Evolutionary conservation across 208 protist species (phyloP).

Genomic region (Leishmania lainsoni): DNA sequence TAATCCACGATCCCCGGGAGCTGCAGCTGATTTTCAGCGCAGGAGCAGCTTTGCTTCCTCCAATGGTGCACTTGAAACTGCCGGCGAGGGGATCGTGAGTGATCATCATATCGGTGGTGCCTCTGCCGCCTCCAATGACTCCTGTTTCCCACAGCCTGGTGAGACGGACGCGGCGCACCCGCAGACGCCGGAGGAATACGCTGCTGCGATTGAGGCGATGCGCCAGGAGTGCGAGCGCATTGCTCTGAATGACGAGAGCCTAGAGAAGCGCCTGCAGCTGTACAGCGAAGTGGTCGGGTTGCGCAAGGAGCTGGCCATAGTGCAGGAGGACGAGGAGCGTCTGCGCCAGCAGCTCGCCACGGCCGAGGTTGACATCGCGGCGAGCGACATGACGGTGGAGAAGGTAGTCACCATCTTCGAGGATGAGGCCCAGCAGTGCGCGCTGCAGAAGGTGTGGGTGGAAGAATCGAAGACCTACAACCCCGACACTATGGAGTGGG

Average conservation of each 20-base stretch:
- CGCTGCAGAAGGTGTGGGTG: conserved; percentile 56
- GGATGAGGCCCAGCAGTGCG: conserved; percentile 65
- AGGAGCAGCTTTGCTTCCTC: too few relatives aligned
- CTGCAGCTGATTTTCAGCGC: too few relatives aligned
- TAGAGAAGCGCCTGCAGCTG: conserved; percentile 68
- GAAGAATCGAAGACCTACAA: conserved; percentile 48
- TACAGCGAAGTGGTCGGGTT: conserved; percentile 70
- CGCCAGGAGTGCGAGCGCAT: conserved; percentile 14
- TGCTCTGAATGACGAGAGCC: conserved; percentile 8
- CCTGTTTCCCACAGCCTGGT: background rate
- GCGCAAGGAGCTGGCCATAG: conserved; percentile 65
- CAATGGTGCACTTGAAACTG: too few relatives aligned
- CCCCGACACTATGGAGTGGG: conserved; percentile 58
- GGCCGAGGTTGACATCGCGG: conserved; percentile 27
- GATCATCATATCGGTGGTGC: background rate
- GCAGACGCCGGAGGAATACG: conserved; percentile 18
- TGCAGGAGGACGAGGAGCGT: conserved; percentile 61
- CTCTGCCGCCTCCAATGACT: background rate
- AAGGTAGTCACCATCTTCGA: conserved; percentile 56
- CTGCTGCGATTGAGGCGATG: conserved; percentile 16
- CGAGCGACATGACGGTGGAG: conserved; percentile 51
- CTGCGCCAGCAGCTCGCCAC: conserved; percentile 51
- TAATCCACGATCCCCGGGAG: too few relatives aligned
- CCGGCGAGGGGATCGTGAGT: too few relatives aligned
- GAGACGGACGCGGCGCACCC: background rate